A percentile compares a stretch with the other conserved stretches of the same genome.
These are phyloP conservation scores for Phytopythium delawarense DNA, from an alignment of 352 stramenopile species.

Conservation along the genomic window DNA sequence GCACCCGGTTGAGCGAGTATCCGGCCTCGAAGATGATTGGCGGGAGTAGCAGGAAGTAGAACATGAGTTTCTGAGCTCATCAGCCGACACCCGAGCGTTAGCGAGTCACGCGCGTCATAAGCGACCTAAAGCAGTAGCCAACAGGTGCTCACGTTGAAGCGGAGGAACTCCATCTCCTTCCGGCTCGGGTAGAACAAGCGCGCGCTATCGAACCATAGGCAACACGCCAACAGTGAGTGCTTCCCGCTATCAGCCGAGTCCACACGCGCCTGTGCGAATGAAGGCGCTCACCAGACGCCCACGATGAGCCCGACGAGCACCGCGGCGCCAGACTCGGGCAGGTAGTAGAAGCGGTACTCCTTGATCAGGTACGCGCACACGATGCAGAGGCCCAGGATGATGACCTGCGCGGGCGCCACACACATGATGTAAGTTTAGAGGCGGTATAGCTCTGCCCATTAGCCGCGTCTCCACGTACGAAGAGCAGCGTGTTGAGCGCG, in stretches of 20 bases:
- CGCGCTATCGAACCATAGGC: constrained; percentile 27
- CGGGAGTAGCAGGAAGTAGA: constrained; percentile 96
- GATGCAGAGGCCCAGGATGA: constrained; percentile 88
- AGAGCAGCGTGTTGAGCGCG: constrained; percentile 84
- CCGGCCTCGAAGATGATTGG: constrained; percentile 98
- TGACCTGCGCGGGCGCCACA: constrained; percentile 31
- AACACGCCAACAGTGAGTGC: too few relatives aligned
- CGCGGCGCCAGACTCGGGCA: constrained; percentile 87
- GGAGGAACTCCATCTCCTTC: constrained; percentile 89
- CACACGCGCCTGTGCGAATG: neutral
- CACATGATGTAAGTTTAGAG: too few relatives aligned
- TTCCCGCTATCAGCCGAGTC: too few relatives aligned
- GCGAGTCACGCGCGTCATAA: neutral
- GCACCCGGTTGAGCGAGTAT: constrained; percentile 87
- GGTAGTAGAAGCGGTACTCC: constrained; percentile 88
- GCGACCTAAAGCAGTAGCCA: neutral
- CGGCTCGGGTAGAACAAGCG: constrained; percentile 78
- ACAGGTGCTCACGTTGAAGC: constrained; percentile 62
- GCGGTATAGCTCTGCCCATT: too few relatives aligned
- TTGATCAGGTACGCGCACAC: constrained; percentile 90
- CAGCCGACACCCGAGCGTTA: neutral
- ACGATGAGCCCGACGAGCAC: constrained; percentile 91
- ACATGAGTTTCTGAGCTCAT: constrained; percentile 70
- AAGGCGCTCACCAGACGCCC: constrained; percentile 47
- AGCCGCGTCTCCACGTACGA: constrained; percentile 32